These are phyloP conservation scores for Xylariaceae sp. DNA, from an alignment of 2,329 filamentous ascomycete species.

Conservation along the genomic window DNA sequence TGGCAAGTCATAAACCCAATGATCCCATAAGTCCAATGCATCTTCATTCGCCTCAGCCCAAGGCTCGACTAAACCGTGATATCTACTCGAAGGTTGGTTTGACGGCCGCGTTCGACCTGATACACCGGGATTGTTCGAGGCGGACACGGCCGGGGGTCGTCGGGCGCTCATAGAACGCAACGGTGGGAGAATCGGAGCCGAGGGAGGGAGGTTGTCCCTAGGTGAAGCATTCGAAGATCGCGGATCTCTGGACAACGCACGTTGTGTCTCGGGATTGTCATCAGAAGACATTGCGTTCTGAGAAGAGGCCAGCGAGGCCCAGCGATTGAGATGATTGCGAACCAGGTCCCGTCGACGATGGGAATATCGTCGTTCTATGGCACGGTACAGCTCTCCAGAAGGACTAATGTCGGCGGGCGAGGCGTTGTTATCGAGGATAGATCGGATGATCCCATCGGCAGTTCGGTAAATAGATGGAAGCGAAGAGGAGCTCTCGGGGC, in stretches of 20 bases:
- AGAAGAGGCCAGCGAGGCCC: conserved; percentile 35
- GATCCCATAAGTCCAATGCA: conserved; percentile 27
- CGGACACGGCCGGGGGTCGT: conserved; percentile 36
- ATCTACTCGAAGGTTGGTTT: conserved; percentile 31
- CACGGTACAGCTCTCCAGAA: conserved; percentile 52
- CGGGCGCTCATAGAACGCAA: conserved; percentile 45
- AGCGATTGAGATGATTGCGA: conserved; percentile 35
- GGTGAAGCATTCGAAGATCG: conserved; percentile 36
- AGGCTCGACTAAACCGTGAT: conserved; percentile 26
- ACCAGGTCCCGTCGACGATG: conserved; percentile 34
- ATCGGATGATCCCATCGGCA: conserved; percentile 45
- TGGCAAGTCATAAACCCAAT: conserved; percentile 18
- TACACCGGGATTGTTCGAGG: conserved; percentile 30
- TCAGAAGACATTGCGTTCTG: conserved; percentile 46
- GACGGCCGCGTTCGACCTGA: conserved; percentile 31
- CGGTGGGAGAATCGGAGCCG: conserved; percentile 45
- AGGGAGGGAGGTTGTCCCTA: conserved; percentile 34
- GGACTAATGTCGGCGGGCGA: conserved; percentile 47
- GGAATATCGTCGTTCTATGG: conserved; percentile 50
- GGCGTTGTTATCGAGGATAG: conserved; percentile 49
- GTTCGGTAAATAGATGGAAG: conserved; percentile 37
- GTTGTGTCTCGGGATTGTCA: conserved; percentile 44
- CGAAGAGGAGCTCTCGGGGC: conserved; percentile 36
- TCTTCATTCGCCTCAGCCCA: conserved; percentile 29
- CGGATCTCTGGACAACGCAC: conserved; percentile 47